Evolutionary conservation across 768 basidiomycete species (phyloP), one percentile per base, ranked within the genome.

Genomic region (Pleurotus giganteus): DNA sequence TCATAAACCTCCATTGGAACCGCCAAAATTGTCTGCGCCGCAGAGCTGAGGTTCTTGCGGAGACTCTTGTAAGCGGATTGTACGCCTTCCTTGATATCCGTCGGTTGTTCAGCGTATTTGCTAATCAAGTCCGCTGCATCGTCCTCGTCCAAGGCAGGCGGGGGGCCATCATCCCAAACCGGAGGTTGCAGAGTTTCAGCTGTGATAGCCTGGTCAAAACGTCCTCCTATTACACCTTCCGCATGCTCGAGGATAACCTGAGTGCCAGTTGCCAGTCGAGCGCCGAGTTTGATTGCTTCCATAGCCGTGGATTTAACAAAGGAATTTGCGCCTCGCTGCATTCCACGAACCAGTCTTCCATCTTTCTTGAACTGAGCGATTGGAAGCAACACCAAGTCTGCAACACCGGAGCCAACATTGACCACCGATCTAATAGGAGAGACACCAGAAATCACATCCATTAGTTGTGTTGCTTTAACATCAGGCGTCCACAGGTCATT

Each of bases 1-100:
- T 99, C 97, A 62, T 98, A 96, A 9, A 98, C 94, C 69, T 98
- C 97, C 96, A 98, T 98, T 1, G 97, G 97, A 1, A 99, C 93
- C 0, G 97, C 96, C 32, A 99, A 80, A 58, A 99, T 98, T 0
- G 97, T 99, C 72, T 99, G 96, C 23, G 96, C 97, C 24, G 97
- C 97, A 39, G 91, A 91, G 62, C 86, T 89, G 58, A 99, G 68
- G 69, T 98, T 98, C 64, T 75, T 84, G 50, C 82, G 85, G 63
- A 99, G 69, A 64, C 92, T 95, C 66, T 79, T 84, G 69, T 98
- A 98, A n/a, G 95, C 97, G 0, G 84, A 85, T 58, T 94, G 85
- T 29, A 99, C 77, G 13, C 97, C 97, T 65, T 98, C 93, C 62
- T 74, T 82, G 36, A 96, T 78, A 64, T 89, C 85, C 34, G 71